These are phyloP conservation scores for Parastagonospora nodorum DNA, from an alignment of 2,329 filamentous ascomycete genomes.

Conservation along the genomic window DNA sequence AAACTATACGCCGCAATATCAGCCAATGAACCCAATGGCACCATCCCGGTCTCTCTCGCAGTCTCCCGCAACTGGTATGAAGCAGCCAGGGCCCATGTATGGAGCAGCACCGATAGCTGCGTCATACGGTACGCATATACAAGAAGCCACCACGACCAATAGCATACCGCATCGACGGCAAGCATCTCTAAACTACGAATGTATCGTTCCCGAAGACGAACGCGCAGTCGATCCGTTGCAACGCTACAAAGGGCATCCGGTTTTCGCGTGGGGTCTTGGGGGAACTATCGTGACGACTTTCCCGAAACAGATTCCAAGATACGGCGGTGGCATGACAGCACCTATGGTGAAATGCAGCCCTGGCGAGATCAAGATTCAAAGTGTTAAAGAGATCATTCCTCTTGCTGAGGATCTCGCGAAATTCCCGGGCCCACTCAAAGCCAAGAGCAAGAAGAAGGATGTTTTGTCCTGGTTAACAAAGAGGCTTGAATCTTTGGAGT, in stretches of 20 bases:
- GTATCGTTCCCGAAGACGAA: conserved; percentile 62
- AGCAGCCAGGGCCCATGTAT: conserved; percentile 54
- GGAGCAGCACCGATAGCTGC: conserved; percentile 50
- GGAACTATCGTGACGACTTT: conserved; percentile 83
- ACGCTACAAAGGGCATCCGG: conserved; percentile 87
- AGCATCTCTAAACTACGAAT: conserved; percentile 58
- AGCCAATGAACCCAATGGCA: conserved; percentile 28
- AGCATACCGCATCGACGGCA: conserved; percentile 43
- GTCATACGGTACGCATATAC: conserved; percentile 35
- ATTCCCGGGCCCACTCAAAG: conserved; percentile 88
- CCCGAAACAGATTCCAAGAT: conserved; percentile 85
- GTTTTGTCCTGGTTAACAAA: conserved; percentile 77
- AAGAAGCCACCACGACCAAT: conserved; percentile 20
- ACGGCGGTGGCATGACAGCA: conserved; percentile 71
- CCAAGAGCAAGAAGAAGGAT: conserved; percentile 96
- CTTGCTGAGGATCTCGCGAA: conserved; percentile 73
- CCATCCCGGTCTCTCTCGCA: conserved; percentile 60
- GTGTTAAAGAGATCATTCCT: conserved; percentile 73
- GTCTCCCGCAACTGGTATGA: conserved; percentile 61
- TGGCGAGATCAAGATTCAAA: conserved; percentile 80
- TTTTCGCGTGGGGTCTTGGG: conserved; percentile 87
- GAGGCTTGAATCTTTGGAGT: conserved; percentile 77
- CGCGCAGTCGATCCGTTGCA: conserved; percentile 74
- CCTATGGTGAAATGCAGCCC: conserved; percentile 82
- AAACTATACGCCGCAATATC: conserved; percentile 57